Conservation (phyloP, 1,284 basidiomycete species). For the Taiwanofungus camphoratus region DNA sequence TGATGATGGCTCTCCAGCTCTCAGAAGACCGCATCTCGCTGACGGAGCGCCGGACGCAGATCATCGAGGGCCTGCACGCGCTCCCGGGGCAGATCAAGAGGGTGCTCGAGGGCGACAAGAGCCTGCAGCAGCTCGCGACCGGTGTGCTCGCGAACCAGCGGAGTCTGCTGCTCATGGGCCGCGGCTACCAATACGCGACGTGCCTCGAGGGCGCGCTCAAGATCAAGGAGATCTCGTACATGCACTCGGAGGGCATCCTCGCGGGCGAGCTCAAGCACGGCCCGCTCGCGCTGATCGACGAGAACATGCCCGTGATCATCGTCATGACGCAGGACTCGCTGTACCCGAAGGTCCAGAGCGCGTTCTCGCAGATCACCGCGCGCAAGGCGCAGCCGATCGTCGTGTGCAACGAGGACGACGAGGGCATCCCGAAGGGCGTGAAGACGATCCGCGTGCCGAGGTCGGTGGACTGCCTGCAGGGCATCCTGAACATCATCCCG, state of each 20-base stretch:
- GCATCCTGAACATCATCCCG: slow-evolving; percentile 94
- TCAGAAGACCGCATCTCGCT: slow-evolving; percentile 96
- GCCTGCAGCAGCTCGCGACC: slow-evolving; percentile 79
- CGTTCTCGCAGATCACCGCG: slow-evolving; percentile 94
- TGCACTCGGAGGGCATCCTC: slow-evolving; percentile 92
- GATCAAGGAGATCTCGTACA: slow-evolving; percentile 98
- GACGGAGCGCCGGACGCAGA: slow-evolving; percentile 84
- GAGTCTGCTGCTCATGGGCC: slow-evolving; percentile 94
- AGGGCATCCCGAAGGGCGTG: slow-evolving; percentile 67
- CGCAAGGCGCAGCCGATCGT: slow-evolving; percentile 96
- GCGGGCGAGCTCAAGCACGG: slow-evolving; percentile 99
- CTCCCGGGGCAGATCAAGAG: slow-evolving; percentile 88
- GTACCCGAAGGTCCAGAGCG: slow-evolving; percentile 97
- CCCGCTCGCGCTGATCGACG: slow-evolving; percentile 94
- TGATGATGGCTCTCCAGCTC: slow-evolving; percentile 98
- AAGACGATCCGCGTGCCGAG: slow-evolving; percentile 91
- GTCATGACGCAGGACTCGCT: slow-evolving; percentile 99
- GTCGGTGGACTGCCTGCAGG: slow-evolving; percentile 95
- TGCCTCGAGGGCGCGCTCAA: slow-evolving; percentile 98
- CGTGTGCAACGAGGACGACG: slow-evolving; percentile 93
- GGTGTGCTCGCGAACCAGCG: slow-evolving; percentile 77
- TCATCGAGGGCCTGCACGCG: slow-evolving; percentile 91
- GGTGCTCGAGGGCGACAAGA: slow-evolving; percentile 80
- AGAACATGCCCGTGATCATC: slow-evolving; percentile 98
- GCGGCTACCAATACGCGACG: slow-evolving; percentile 97